These are phyloP conservation scores for Erythrobasidium hasegawianum DNA, from an alignment of 1,284 basidiomycete species.

Conservation along the genomic window DNA sequence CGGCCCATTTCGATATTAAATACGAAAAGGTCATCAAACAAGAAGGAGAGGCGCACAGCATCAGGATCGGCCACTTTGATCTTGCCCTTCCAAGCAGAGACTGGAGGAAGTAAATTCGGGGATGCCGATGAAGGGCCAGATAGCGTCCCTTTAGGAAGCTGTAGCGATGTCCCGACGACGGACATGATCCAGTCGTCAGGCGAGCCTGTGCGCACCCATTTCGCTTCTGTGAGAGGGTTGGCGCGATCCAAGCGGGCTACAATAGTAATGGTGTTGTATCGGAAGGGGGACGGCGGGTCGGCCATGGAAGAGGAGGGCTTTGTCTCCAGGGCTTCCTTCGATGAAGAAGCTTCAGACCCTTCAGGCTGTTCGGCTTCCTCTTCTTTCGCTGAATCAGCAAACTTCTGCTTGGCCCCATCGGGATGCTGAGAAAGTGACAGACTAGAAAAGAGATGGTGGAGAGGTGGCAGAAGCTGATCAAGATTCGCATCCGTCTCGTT, in stretches of 20 bases:
- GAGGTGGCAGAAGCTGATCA: conserved; percentile 43
- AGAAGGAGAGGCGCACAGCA: conserved; percentile 60
- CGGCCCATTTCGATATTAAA: background rate
- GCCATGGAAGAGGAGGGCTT: background rate
- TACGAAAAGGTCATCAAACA: background rate
- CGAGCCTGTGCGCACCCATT: conserved; percentile 92
- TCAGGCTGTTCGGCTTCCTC: conserved; percentile 4
- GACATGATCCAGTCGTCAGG: conserved; percentile 86
- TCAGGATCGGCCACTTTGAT: conserved; percentile 89
- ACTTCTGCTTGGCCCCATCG: background rate
- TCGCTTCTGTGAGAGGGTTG: conserved; percentile 83
- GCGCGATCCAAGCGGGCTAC: conserved; percentile 70
- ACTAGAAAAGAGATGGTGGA: conserved; percentile 40
- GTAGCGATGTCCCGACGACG: conserved; percentile 55
- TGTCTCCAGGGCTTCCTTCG: background rate
- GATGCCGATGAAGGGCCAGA: conserved; percentile 45
- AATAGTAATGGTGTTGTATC: conserved; percentile 46
- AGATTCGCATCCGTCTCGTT: background rate
- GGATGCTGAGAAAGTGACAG: background rate
- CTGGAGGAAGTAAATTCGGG: conserved; percentile 36
- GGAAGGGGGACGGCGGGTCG: conserved; percentile 9
- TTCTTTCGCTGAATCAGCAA: background rate
- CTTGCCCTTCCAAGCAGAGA: conserved; percentile 77
- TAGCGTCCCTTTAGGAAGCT: background rate
- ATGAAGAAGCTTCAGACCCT: background rate